Evolutionary conservation across 202 grass and related monocot genomes (phyloP), one percentile per base, ranked within the genome.

Genomic region (Sporobolus alterniflorus): DNA sequence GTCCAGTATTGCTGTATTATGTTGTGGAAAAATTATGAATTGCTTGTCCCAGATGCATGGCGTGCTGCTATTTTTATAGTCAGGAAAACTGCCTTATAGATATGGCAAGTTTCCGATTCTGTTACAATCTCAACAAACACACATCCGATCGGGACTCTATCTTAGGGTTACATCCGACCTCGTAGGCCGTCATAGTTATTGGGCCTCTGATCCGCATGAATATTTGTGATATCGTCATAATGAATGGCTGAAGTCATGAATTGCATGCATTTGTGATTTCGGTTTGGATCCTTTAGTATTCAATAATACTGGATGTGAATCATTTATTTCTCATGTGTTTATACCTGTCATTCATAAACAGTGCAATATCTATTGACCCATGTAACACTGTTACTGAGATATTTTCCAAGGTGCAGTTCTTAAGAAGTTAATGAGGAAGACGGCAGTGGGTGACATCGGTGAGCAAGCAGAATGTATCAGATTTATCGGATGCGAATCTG

Each of bases 231-330:
- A n/a, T n/a, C 50, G 62, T 69, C 31, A 14, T 61, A 70, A 29
- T 71, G 15, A 62, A 70, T 69, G 52, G 26, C 18, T 18, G 12
- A 63, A 63, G 34, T 71, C 83, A 85, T 64, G 10, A 44, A 20
- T 44, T 72, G 36, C 40, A 32, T 47, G 21, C 52, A 70, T 69
- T 49, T 56, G 28, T 22, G 36, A 69, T 69, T 61, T 69, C 12
- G 25, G 21, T 36, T 28, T 7, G 63, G 21, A 55, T 3, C 42
- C 36, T 31, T 3, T 5, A n/a, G 14, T 63, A 39, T 42, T n/a
- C 24, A 50, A 20, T 50, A 9, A 48, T 10, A 40, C 29, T 49
- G 7, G 11, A 62, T 64, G 29, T 51, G 22, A 49, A 78, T 29
- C 20, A 13, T 31, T 40, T 9, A 8, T 71, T 78, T 85, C 16